These are phyloP conservation scores for Thamnidium elegans DNA, from an alignment of 192 early-diverging fungal genomes.

Conservation along the genomic window DNA sequence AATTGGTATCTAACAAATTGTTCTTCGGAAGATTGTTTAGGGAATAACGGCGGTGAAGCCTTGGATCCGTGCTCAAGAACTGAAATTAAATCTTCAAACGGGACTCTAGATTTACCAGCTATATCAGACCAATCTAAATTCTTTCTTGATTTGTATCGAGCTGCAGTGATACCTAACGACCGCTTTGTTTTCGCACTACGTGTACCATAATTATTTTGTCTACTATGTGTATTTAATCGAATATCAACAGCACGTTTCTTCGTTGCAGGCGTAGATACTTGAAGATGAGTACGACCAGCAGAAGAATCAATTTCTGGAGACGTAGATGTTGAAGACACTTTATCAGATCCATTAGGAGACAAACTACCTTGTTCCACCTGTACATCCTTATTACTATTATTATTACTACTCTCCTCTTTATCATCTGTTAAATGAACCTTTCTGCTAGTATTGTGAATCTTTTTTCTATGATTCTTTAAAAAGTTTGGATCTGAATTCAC, in stretches of 20 bases:
- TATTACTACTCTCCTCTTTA: neutral
- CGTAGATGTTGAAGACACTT: no score
- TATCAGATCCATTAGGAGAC: no score
- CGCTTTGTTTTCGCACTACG: conserved; percentile 8
- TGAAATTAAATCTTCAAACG: conserved; percentile 59
- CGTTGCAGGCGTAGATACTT: no score
- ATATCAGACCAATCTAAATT: conserved; percentile 40
- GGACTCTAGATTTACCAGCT: conserved; percentile 33
- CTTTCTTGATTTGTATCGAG: conserved; percentile 34
- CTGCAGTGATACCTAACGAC: conserved; percentile 37
- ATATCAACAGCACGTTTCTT: conserved; percentile 1
- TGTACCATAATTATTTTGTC: conserved; percentile 3
- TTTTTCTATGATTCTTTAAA: neutral
- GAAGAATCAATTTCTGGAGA: no score
- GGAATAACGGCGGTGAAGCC: conserved; percentile 60
- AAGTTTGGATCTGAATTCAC: neutral
- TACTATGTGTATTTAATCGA: neutral
- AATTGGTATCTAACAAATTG: conserved; percentile 67
- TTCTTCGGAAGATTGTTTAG: conserved; percentile 68
- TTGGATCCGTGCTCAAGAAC: conserved; percentile 63
- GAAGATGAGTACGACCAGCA: no score
- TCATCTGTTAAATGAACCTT: neutral
- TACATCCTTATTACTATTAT: neutral
- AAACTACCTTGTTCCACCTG: no score
- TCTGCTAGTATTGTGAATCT: neutral